Conservation (phyloP, 352 stramenopile species). For the Pythium grandisporangium region DNA sequence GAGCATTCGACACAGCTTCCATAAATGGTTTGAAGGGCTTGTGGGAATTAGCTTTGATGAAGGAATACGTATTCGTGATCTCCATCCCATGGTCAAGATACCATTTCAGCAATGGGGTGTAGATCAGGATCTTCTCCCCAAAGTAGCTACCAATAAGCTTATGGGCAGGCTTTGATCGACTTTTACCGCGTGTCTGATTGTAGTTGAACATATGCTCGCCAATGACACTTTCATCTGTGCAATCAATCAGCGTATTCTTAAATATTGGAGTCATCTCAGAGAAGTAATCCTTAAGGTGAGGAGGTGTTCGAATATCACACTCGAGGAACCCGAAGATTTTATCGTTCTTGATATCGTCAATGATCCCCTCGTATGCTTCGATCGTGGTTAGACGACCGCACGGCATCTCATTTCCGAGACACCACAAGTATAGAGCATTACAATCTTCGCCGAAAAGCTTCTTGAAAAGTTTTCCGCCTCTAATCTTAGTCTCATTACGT, state of each 20-base stretch:
- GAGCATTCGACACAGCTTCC: slow-evolving; percentile 15
- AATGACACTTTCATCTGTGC: slow-evolving; percentile 9
- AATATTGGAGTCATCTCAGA: slow-evolving; percentile 25
- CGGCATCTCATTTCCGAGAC: slow-evolving; percentile 18
- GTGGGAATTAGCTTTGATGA: slow-evolving; percentile 14
- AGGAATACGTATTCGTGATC: slow-evolving; percentile 18
- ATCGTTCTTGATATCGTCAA: slow-evolving; percentile 19
- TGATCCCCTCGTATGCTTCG: slow-evolving; percentile 12
- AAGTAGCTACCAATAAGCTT: slow-evolving; percentile 28
- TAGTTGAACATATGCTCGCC: slow-evolving; percentile 19
- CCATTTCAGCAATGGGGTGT: slow-evolving; percentile 22
- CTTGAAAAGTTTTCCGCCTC: slow-evolving; percentile 6
- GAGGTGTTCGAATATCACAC: slow-evolving; percentile 24
- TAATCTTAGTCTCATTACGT: slow-evolving; percentile 11
- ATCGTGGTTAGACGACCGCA: slow-evolving; percentile 13
- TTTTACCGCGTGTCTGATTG: slow-evolving; percentile 1
- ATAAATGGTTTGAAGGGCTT: slow-evolving; percentile 12
- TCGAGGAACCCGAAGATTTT: slow-evolving; percentile 30
- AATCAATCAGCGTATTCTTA: slow-evolving; percentile 19
- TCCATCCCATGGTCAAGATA: slow-evolving; percentile 20
- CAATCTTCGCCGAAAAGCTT: slow-evolving; percentile 16
- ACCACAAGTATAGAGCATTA: slow-evolving; percentile 23
- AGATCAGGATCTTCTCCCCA: slow-evolving; percentile 22
- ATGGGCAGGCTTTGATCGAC: not conserved
- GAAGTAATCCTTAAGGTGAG: slow-evolving; percentile 20